Conservation (phyloP, 2,329 filamentous ascomycete genomes). For the Clarireedia monteithiana region DNA sequence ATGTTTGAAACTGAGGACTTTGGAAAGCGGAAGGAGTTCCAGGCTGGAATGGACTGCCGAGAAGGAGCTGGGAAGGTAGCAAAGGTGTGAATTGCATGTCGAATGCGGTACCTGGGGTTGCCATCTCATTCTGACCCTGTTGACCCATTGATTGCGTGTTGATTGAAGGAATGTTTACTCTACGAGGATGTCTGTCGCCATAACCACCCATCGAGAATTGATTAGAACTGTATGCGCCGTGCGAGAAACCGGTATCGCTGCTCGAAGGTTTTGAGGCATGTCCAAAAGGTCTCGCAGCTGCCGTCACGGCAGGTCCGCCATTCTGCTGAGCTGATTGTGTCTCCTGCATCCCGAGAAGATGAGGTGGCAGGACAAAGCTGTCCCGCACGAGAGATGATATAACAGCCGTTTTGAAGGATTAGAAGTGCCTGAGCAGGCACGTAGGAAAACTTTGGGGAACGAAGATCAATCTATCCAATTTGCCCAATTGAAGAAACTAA, state of each 20-base stretch:
- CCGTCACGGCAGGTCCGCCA: constrained; percentile 43
- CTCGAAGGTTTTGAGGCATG: constrained; percentile 74
- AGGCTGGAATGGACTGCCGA: constrained; percentile 94
- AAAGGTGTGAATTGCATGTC: constrained; percentile 99
- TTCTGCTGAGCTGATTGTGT: constrained; percentile 58
- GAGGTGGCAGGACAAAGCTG: constrained; percentile 74
- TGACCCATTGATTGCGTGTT: constrained; percentile 67
- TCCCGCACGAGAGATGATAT: constrained; percentile 72
- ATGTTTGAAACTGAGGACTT: constrained; percentile 84
- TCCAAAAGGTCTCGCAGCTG: constrained; percentile 48
- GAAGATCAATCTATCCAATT: constrained; percentile 9
- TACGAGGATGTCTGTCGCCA: constrained; percentile 76
- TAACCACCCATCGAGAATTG: constrained; percentile 65
- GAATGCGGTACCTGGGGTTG: constrained; percentile 79
- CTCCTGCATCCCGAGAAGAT: constrained; percentile 88
- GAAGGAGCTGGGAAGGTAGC: constrained; percentile 85
- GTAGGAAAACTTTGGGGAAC: constrained; percentile 27
- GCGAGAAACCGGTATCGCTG: constrained; percentile 84
- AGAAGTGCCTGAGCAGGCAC: constrained; percentile 34
- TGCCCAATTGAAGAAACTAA: constrained; percentile 13
- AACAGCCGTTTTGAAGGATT: constrained; percentile 72
- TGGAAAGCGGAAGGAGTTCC: constrained; percentile 85
- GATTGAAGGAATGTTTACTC: constrained; percentile 82
- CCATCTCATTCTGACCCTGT: constrained; percentile 58
- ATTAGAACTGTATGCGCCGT: constrained; percentile 86